Evolutionary conservation across 106 monocot species (phyloP).

Genomic region (Narthecium ossifragum): DNA sequence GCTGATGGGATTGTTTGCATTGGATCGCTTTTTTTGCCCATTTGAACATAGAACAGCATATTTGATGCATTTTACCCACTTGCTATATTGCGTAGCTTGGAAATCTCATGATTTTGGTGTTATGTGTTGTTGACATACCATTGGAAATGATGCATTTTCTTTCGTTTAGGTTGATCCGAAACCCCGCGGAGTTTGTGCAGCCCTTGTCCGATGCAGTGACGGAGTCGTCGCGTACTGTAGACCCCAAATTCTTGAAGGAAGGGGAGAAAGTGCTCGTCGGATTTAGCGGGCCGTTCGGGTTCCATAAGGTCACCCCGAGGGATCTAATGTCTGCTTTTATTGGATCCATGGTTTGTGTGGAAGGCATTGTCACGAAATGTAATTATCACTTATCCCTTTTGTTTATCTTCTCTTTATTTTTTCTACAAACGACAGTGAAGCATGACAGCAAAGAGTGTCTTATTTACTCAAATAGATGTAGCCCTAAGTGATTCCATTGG

Average conservation of each 20-base stretch:
- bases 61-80: too few species aligned
- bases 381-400: conserved; percentile 2
- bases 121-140: too few species aligned
- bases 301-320: conserved; percentile 88
- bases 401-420: background rate
- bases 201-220: conserved; percentile 82
- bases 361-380: conserved; percentile 99
- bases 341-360: conserved; percentile 92
- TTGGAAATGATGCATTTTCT: background rate
- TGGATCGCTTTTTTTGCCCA: too few species aligned
- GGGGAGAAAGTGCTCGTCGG: conserved; percentile 84
- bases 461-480: too few species aligned
- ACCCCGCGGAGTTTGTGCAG: conserved; percentile 71
- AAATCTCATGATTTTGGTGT: too few species aligned
- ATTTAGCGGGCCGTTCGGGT: conserved; percentile 84
- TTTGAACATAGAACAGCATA: too few species aligned
- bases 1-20: too few species aligned
- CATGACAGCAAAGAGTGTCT: too few species aligned
- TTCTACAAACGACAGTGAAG: too few species aligned
- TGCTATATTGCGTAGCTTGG: too few species aligned
- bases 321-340: conserved; percentile 99
- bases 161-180: conserved; percentile 78
- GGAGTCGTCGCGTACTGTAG: conserved; percentile 56
- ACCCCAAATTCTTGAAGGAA: conserved; percentile 73
- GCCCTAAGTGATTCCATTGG: too few species aligned